Percentiles rank a stretch among this genome's conserved stretches.
These are phyloP conservation scores for Metschnikowia chrysomelidarum DNA, from an alignment of 805 yeast species.

Conservation along the genomic window DNA sequence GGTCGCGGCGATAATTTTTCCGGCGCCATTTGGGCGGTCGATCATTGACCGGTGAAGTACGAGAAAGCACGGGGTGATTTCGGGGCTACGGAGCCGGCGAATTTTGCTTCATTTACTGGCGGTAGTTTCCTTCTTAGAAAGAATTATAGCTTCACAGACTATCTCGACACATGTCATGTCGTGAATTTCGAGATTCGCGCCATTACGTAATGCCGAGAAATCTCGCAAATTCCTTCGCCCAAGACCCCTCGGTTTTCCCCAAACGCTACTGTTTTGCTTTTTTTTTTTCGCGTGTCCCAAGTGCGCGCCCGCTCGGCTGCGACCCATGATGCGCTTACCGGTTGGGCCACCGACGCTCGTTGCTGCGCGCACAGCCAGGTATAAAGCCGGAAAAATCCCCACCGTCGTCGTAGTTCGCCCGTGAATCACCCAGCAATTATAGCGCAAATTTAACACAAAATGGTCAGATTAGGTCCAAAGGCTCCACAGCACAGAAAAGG, in stretches of 20 bases:
- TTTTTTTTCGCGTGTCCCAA: neutral
- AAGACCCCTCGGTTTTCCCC: too few relatives aligned
- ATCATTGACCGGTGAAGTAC: too few relatives aligned
- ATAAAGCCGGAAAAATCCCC: constrained; percentile 11
- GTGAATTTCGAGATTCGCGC: neutral
- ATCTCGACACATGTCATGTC: too few relatives aligned
- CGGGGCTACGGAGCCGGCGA: too few relatives aligned
- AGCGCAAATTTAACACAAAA: constrained; percentile 20
- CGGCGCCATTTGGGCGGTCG: too few relatives aligned
- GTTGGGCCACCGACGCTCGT: constrained; percentile 12
- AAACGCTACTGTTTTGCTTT: neutral
- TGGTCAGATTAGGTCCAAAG: constrained; percentile 86
- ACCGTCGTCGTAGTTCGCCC: neutral
- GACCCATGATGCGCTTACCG: constrained; percentile 8
- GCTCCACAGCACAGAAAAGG: constrained; percentile 78
- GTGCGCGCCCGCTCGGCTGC: neutral
- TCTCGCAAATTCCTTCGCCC: too few relatives aligned
- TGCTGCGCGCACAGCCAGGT: constrained; percentile 4
- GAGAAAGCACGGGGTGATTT: too few relatives aligned
- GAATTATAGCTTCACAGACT: too few relatives aligned
- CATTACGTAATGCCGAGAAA: too few relatives aligned
- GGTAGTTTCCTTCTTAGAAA: too few relatives aligned
- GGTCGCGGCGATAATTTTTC: too few relatives aligned
- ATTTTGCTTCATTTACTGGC: too few relatives aligned
- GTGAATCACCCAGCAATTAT: neutral